Conservation (phyloP, 2,329 filamentous ascomycete species). For the Cryphonectria nitschkei region DNA sequence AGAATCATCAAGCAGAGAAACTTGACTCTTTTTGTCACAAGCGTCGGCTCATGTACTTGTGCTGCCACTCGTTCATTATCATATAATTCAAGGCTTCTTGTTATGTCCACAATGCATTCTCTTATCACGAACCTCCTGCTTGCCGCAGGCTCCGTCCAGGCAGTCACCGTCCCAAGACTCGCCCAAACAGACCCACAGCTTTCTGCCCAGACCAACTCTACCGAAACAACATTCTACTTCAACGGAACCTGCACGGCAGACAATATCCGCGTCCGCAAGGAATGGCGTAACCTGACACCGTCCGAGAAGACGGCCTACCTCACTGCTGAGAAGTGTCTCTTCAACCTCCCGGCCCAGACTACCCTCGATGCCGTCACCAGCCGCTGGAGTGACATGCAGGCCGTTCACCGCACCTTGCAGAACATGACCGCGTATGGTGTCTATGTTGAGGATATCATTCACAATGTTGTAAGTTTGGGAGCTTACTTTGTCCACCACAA, state of each 20-base stretch:
- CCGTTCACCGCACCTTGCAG: conserved; percentile 37
- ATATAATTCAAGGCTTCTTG: neutral
- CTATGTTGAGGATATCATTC: neutral
- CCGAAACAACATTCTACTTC: conserved; percentile 12
- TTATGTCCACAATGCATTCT: neutral
- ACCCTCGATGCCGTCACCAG: conserved; percentile 35
- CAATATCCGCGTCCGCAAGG: conserved; percentile 16
- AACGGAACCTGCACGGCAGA: conserved; percentile 17
- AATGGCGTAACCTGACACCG: conserved; percentile 13
- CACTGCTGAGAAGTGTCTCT: conserved; percentile 39
- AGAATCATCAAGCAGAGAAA: neutral
- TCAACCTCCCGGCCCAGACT: conserved; percentile 33
- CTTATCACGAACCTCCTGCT: neutral
- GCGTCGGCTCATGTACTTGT: neutral
- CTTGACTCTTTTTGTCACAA: neutral
- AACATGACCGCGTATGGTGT: conserved; percentile 28
- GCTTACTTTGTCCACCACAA: no score
- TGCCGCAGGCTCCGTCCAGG: neutral
- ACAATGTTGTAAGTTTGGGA: neutral
- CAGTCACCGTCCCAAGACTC: neutral
- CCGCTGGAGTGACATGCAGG: conserved; percentile 41
- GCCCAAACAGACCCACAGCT: neutral
- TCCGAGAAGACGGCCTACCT: conserved; percentile 38
- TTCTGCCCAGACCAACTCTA: conserved; percentile 1
- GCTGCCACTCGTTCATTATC: neutral